Conservation (phyloP, 768 basidiomycete genomes). For the Boletus pseudopeckii region DNA sequence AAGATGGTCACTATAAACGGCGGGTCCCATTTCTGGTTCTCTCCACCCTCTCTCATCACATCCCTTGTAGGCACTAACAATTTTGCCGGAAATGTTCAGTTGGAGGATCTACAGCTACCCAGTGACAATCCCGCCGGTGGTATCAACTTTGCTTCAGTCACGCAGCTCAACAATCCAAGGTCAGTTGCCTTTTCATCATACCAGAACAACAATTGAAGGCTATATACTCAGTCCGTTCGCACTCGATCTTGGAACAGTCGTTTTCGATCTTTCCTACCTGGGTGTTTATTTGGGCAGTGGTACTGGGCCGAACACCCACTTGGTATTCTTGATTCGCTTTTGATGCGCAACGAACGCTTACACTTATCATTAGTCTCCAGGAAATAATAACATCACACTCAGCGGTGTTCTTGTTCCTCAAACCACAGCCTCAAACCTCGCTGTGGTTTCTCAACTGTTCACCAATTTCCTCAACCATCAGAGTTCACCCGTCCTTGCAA, state of each 20-base stretch:
- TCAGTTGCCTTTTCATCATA: slow-evolving; percentile 13
- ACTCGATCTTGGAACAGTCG: slow-evolving; percentile 64
- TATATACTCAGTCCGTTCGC: slow-evolving; percentile 52
- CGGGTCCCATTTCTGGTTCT: slow-evolving; percentile 13
- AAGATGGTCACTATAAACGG: slow-evolving; percentile 60
- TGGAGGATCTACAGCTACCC: slow-evolving; percentile 62
- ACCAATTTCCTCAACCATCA: slow-evolving; percentile 70
- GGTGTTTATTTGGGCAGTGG: slow-evolving; percentile 56
- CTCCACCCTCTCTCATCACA: neutral
- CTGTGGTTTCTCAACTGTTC: slow-evolving; percentile 57
- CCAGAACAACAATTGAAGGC: neutral
- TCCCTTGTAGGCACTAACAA: slow-evolving; percentile 49
- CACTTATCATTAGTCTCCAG: slow-evolving; percentile 39
- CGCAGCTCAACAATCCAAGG: slow-evolving; percentile 57
- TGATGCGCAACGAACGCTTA: neutral
- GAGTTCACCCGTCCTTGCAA: slow-evolving; percentile 53
- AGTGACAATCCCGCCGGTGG: slow-evolving; percentile 65
- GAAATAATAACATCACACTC: slow-evolving; percentile 57
- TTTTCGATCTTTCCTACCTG: slow-evolving; percentile 59
- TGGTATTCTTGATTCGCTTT: slow-evolving; percentile 37
- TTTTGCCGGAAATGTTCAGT: slow-evolving; percentile 52
- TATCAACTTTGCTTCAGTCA: slow-evolving; percentile 60
- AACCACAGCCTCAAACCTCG: slow-evolving; percentile 42
- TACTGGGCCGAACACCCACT: slow-evolving; percentile 45
- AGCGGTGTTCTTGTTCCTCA: slow-evolving; percentile 56